Base-by-base conservation (phyloP, 2,329 filamentous ascomycete genomes). In the Neopestalotiopsis sp. region DNA sequence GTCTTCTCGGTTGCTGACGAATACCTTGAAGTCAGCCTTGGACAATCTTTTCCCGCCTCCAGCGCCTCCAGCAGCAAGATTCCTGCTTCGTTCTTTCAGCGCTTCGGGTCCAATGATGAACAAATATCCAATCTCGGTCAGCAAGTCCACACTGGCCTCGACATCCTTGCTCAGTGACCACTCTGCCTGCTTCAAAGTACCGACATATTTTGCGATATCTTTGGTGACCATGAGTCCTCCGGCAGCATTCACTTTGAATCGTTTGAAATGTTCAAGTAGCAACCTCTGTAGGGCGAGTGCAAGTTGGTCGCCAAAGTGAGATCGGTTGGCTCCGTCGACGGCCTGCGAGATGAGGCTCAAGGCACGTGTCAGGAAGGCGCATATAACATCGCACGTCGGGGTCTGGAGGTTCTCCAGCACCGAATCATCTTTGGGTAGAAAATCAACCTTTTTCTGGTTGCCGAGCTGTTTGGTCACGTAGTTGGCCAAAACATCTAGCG, bases 161-260 rank as follows among this genome's bases (percentile, higher is more conserved):
- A 90, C 89, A 56, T 92, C 89, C 74, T 90, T 91, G 66, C 88
- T 86, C 56, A 95, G 84, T 34, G 92, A 89, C 94, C 94, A 98
- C 12, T 64, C 61, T n/a, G 38, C 40, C 42, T 90, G 90, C 71
- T 93, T 90, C 72, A 99, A 86, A 12, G 97, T 89, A 70, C 95
- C 92, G 9, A 93, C 92, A 80, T 99, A 99, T 78, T 94, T 94
- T 45, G 94, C 94, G 79, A 98, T 95, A 78, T 99, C 96, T 82
- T 98, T 97, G 45, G 92, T 95, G 32, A 98, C 94, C 89, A 98
- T 96, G 61, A 99, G 88, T 2, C 94, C 96, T 70, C 96, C 96
- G 0, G 95, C 95, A 56, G 95, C 94, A 74, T 94, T 97, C 73
- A 99, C 94, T 70, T 92, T 90, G 83, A 97, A 99, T 76, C 94